Evolutionary conservation across 805 yeast species (phyloP), one percentile per base, ranked within the genome.

Genomic region (Ascoidea asiatica): DNA sequence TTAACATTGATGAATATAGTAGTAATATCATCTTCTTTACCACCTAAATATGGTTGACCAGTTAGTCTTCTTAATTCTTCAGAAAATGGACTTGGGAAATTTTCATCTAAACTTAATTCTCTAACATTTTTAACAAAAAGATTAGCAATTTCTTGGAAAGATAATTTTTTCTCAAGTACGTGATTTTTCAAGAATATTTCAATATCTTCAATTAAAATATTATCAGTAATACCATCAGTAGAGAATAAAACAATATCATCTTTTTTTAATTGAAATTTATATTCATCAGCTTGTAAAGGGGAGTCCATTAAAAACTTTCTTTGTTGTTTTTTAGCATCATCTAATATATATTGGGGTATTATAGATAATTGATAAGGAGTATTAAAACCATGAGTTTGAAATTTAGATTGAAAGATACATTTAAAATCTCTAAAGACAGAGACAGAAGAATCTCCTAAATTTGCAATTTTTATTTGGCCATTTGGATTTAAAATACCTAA

Each of bases 1-100:
- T 59, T 66, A 29, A 84, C 87, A 55, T 75, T 72, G 39, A 87
- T 78, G 55, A 85, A 70, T 1, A 89, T 81, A 17, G 82, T 75
- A 1, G 97, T 87, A 37, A 92, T 82, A 61, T 90, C 98, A 63
- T 90, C 98, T 40, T 88, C 94, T 64, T 90, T 90, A 13, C 98
- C 98, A 33, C 98, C 97, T 47, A 77, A 67, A 56, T 84, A 83
- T 39, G 69, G 66, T 55, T 78, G 81, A 3, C 82, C 82, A 1
- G 86, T 75, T 43, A 81, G 58, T 51, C 75, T 67, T 8, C 80
- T 69, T 45, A 83, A 66, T 55, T 81, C 85, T 60, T 81, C 88
- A 5, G 95, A 82, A 62, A 90, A 90, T 0, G 90, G 94, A 48
- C 94, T 79, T 18, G 89, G 87, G 56, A 72, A 83, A 46, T 73